Conservation (phyloP, 202 grass and related monocot genomes). For the Setaria italica region DNA sequence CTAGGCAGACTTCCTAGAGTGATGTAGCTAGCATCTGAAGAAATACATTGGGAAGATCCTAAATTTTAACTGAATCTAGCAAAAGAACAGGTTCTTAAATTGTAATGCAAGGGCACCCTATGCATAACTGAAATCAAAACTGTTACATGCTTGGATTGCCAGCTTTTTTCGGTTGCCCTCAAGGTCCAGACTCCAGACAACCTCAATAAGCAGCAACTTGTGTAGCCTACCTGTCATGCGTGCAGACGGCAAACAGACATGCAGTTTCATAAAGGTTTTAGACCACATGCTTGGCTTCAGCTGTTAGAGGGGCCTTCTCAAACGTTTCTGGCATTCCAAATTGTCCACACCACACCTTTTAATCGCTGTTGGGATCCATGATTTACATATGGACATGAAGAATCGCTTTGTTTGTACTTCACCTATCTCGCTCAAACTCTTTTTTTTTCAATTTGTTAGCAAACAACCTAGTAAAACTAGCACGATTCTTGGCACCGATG, state of each 20-base stretch:
- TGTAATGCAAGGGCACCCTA: not conserved
- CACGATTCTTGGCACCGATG: slow-evolving; percentile 44
- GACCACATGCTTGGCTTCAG: slow-evolving; percentile 36
- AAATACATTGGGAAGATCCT: not conserved
- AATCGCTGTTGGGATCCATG: not conserved
- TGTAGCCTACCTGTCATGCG: slow-evolving; percentile 42
- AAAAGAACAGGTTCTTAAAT: slow-evolving; percentile 5
- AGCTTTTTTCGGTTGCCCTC: slow-evolving; percentile 27
- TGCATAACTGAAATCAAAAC: slow-evolving; percentile 26
- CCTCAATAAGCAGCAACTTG: not conserved
- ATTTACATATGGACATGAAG: slow-evolving; percentile 41
- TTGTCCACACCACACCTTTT: slow-evolving; percentile 6
- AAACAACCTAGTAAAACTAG: slow-evolving; percentile 51
- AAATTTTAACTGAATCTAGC: not conserved
- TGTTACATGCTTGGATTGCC: not conserved
- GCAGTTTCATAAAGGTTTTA: slow-evolving; percentile 33
- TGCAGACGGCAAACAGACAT: slow-evolving; percentile 24
- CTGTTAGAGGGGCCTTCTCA: slow-evolving; percentile 50
- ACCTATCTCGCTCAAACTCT: not conserved
- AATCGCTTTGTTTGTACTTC: slow-evolving; percentile 59
- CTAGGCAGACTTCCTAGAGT: not conserved
- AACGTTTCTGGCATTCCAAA: slow-evolving; percentile 14
- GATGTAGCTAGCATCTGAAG: not conserved
- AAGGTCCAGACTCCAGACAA: slow-evolving; percentile 35
- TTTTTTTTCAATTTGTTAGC: slow-evolving; percentile 43